phyloP scores from a whole-genome alignment of 495 filamentous ascomycete genomes.

The Antarctomyces pellizariae region DNA sequence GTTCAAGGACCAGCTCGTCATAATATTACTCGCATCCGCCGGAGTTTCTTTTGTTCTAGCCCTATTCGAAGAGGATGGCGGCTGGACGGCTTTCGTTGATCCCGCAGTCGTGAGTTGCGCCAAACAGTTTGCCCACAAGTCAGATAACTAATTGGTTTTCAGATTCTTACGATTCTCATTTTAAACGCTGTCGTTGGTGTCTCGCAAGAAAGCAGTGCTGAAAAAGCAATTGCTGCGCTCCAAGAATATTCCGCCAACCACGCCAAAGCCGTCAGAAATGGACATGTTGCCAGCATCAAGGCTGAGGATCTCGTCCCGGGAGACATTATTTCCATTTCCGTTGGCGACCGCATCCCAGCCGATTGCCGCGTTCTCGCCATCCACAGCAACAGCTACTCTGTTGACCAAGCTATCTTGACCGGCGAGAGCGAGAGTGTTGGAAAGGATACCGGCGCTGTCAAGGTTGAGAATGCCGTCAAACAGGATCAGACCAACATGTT shows the following conservation, averaged over 20 bases:
- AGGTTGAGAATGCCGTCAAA: constrained; percentile 71
- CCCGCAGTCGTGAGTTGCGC: constrained; percentile 57
- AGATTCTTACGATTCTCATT: constrained; percentile 94
- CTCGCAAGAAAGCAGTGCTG: constrained; percentile 93
- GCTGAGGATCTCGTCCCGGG: constrained; percentile 93
- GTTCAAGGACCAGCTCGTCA: constrained; percentile 96
- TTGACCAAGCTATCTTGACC: constrained; percentile 94
- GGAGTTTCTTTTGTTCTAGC: constrained; percentile 88
- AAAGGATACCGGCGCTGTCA: constrained; percentile 48
- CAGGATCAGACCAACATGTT: constrained; percentile 97
- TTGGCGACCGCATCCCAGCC: constrained; percentile 90
- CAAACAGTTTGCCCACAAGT: constrained; percentile 4
- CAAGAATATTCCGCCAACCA: constrained; percentile 99
- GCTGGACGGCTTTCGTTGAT: constrained; percentile 97
- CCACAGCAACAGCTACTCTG: constrained; percentile 86
- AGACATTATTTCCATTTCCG: constrained; percentile 70
- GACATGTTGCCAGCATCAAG: constrained; percentile 51
- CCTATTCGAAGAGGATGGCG: constrained; percentile 77
- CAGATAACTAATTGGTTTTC: constrained; percentile 1
- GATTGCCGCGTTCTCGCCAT: constrained; percentile 82
- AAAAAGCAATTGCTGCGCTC: constrained; percentile 93
- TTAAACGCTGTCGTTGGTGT: constrained; percentile 95
- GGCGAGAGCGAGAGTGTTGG: constrained; percentile 95
- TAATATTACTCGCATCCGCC: constrained; percentile 84
- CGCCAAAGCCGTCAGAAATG: constrained; percentile 73